phyloP scores from a whole-genome alignment of 2,329 filamentous ascomycete genomes.

The Paraphaeosphaeria minitans region DNA sequence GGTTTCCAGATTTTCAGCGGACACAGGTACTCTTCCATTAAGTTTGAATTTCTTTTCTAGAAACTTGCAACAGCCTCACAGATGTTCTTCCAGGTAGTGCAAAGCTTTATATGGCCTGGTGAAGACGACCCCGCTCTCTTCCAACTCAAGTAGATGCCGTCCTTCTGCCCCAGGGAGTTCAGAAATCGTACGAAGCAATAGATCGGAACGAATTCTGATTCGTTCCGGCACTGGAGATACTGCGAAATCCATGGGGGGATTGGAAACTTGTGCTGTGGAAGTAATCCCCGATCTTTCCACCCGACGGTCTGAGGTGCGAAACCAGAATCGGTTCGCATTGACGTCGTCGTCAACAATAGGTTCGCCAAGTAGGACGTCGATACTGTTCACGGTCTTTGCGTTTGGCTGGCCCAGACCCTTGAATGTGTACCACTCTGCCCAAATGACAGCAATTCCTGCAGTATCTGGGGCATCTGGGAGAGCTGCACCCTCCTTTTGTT shows the following conservation, averaged over 20 bases:
- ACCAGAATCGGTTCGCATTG: conserved; percentile 1
- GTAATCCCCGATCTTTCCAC: no score
- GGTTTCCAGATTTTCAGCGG: no score
- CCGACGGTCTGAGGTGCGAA: background rate
- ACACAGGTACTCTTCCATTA: no score
- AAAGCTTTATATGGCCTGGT: conserved; percentile 8
- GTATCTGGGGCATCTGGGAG: no score
- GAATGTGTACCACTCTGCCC: conserved; percentile 8
- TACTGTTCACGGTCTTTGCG: background rate
- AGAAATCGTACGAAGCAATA: conserved; percentile 6
- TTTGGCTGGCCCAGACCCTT: background rate
- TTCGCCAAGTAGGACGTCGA: conserved; percentile 13
- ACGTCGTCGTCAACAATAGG: conserved; percentile 4
- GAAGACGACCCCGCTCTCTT: conserved; percentile 4
- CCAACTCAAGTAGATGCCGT: background rate
- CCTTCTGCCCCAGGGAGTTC: background rate
- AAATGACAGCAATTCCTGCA: background rate
- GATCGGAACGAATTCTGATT: conserved; percentile 10
- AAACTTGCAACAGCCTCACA: conserved; percentile 5
- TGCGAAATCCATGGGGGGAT: background rate
- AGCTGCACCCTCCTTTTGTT: background rate
- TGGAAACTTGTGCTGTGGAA: no score
- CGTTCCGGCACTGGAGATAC: conserved; percentile 9
- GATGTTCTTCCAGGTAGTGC: conserved; percentile 1
- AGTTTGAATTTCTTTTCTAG: conserved; percentile 8